These are phyloP conservation scores for Penicillium psychrosexuale DNA, from an alignment of 2,329 filamentous ascomycete genomes.

Conservation along the genomic window DNA sequence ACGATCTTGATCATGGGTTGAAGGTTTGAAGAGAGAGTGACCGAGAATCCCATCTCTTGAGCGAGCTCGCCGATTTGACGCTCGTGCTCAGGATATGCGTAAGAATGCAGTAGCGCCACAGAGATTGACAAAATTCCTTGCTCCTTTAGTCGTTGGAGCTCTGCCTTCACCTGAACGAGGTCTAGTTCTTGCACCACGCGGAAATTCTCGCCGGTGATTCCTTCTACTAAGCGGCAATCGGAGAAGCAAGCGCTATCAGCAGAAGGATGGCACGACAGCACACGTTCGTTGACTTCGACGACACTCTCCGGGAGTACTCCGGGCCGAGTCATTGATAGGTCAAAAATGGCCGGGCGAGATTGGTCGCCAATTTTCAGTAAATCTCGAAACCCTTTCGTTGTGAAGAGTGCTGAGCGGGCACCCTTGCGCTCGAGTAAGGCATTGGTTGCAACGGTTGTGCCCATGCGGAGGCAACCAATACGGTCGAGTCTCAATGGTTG, in stretches of 20 bases:
- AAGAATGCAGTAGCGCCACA: constrained; percentile 85
- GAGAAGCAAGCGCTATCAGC: constrained; percentile 67
- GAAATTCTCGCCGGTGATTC: constrained; percentile 64
- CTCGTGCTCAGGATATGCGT: constrained; percentile 85
- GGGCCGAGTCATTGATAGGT: constrained; percentile 78
- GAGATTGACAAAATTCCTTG: constrained; percentile 74
- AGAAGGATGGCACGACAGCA: constrained; percentile 64
- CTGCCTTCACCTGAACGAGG: constrained; percentile 52
- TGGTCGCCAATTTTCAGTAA: constrained; percentile 88
- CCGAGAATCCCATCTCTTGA: constrained; percentile 72
- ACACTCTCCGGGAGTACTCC: constrained; percentile 81
- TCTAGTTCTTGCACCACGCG: constrained; percentile 62
- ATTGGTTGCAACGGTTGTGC: constrained; percentile 90
- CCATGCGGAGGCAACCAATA: constrained; percentile 70
- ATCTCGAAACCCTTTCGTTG: constrained; percentile 83
- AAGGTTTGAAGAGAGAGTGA: constrained; percentile 73
- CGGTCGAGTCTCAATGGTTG: constrained; percentile 35
- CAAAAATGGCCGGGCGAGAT: constrained; percentile 84
- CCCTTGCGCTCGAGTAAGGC: constrained; percentile 86
- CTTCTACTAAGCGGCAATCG: constrained; percentile 59
- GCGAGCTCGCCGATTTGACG: constrained; percentile 73
- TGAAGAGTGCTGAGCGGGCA: constrained; percentile 79
- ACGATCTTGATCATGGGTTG: constrained; percentile 86
- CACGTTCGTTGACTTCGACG: constrained; percentile 81
- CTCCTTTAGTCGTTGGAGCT: constrained; percentile 66